Conservation (phyloP, 257 asterid species). For the Paulownia fortunei region DNA sequence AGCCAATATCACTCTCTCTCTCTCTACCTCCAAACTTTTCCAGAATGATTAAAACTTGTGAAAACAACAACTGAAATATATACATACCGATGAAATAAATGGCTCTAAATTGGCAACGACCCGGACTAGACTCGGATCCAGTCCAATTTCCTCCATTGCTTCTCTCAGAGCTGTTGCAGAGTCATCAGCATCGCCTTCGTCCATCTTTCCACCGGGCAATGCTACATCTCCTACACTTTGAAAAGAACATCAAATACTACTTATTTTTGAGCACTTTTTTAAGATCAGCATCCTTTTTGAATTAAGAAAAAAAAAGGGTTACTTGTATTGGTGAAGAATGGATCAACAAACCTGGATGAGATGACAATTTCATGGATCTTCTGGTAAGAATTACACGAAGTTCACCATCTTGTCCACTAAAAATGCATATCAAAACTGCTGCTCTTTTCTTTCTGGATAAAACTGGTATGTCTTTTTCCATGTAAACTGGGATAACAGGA, state of each 20-base stretch:
- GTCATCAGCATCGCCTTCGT: conserved; percentile 57
- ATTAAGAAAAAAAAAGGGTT: not conserved
- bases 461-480: conserved; percentile 20
- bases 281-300: not conserved
- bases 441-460: conserved; percentile 54
- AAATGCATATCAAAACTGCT: conserved; percentile 63
- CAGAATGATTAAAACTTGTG: not conserved
- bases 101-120: conserved; percentile 60
- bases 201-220: conserved; percentile 68
- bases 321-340: too few species aligned
- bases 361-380: conserved; percentile 61
- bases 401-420: conserved; percentile 51
- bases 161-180: conserved; percentile 65
- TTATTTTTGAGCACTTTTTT: not conserved
- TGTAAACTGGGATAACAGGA: too few species aligned
- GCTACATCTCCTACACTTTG: conserved; percentile 72
- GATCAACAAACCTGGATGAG: conserved; percentile 60
- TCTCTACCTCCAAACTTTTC: not conserved
- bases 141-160: conserved; percentile 69
- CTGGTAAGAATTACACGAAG: conserved; percentile 60
- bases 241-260: too few species aligned
- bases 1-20: not conserved
- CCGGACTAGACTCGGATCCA: conserved; percentile 52
- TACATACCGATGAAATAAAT: conserved; percentile 53
- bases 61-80: not conserved